These are phyloP conservation scores for Triangularia verruculosa DNA, from an alignment of 2,329 filamentous ascomycete genomes.

Conservation along the genomic window DNA sequence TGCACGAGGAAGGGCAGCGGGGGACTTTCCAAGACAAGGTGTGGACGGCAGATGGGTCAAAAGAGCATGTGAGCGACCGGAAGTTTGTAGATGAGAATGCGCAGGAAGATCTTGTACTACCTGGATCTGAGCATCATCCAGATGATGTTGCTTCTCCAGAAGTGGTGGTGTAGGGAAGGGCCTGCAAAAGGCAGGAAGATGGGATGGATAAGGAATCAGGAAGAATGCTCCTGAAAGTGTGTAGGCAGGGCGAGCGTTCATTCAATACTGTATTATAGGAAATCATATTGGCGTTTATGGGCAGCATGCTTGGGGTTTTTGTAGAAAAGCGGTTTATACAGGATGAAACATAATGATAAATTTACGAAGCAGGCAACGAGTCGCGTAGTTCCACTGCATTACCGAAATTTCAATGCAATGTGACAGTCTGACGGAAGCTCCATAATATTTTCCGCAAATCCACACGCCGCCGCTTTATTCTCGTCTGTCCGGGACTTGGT, in stretches of 20 bases:
- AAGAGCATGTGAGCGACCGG: slow-evolving; percentile 77
- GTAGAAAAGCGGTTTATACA: background rate
- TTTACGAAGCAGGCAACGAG: background rate
- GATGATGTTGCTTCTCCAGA: slow-evolving; percentile 21
- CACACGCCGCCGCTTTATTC: background rate
- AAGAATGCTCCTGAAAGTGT: background rate
- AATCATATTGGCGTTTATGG: slow-evolving; percentile 8
- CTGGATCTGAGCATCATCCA: slow-evolving; percentile 43
- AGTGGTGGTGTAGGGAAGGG: slow-evolving; percentile 24
- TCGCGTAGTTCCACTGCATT: background rate
- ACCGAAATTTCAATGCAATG: background rate
- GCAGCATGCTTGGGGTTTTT: slow-evolving; percentile 2
- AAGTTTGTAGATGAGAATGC: slow-evolving; percentile 75
- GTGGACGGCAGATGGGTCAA: slow-evolving; percentile 67
- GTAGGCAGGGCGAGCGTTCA: background rate
- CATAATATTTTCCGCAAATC: background rate
- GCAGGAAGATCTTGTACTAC: slow-evolving; percentile 70
- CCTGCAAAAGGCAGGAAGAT: background rate
- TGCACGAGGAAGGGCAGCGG: slow-evolving; percentile 87
- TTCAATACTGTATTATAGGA: slow-evolving; percentile 8
- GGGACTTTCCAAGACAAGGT: slow-evolving; percentile 84
- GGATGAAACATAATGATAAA: background rate
- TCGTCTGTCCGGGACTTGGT: background rate
- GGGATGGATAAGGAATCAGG: background rate
- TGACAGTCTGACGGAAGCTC: background rate